These are phyloP conservation scores for Gremmenia infestans DNA, from an alignment of 2,329 filamentous ascomycete species.

Conservation along the genomic window DNA sequence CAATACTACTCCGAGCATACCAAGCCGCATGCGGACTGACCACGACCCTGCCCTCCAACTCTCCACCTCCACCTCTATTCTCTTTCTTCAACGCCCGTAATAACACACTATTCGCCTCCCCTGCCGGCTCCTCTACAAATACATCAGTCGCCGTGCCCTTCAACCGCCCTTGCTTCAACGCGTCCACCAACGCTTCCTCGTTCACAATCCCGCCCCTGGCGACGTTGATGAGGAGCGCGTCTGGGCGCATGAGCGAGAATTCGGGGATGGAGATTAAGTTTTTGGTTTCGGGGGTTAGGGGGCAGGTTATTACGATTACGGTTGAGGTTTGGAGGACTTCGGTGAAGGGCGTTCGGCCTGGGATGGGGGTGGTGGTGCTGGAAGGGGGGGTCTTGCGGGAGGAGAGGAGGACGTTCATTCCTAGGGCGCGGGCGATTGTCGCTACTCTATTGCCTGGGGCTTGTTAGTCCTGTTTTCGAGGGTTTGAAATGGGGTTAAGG, in stretches of 20 bases:
- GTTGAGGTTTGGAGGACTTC: conserved; percentile 15
- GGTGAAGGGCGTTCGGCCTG: conserved; percentile 18
- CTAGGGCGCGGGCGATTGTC: conserved; percentile 17
- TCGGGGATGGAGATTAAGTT: conserved; percentile 24
- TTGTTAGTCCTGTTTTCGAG: too few species aligned
- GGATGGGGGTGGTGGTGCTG: neutral
- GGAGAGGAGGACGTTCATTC: conserved; percentile 21
- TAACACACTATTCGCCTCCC: conserved; percentile 35
- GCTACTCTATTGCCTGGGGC: conserved; percentile 12
- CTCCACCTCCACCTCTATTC: conserved; percentile 12
- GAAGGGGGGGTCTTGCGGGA: conserved; percentile 13
- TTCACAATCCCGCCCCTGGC: conserved; percentile 31
- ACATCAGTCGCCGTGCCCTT: conserved; percentile 31
- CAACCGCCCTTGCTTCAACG: conserved; percentile 25
- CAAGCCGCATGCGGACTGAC: conserved; percentile 50
- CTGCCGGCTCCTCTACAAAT: conserved; percentile 28
- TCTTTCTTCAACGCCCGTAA: conserved; percentile 16
- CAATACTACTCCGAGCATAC: conserved; percentile 43
- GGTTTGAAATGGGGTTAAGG: too few species aligned
- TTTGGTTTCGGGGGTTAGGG: conserved; percentile 20
- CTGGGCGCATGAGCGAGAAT: conserved; percentile 19
- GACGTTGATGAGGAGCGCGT: conserved; percentile 28
- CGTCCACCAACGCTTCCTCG: conserved; percentile 27
- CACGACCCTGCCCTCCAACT: conserved; percentile 43
- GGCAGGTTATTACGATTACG: conserved; percentile 19